Conservation (phyloP, 2,329 filamentous ascomycete species). For the Trichoderma semiorbis region DNA sequence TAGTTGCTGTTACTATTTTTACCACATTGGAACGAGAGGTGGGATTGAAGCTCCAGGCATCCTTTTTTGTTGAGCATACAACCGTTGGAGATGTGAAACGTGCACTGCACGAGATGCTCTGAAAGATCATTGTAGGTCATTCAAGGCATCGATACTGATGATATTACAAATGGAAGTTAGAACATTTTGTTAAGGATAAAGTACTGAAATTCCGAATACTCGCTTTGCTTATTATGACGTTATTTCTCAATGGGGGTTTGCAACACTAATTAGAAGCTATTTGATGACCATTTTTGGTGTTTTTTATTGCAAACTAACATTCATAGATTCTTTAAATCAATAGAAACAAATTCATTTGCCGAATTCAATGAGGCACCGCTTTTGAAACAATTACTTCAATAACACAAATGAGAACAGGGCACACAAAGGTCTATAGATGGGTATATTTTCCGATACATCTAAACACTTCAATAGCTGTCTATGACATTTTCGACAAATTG, state of each 20-base stretch:
- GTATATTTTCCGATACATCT: not conserved
- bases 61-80: constrained; percentile 10
- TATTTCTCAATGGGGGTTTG: too few species aligned
- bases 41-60: not conserved
- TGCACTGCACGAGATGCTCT: not conserved
- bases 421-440: not conserved
- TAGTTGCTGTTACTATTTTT: constrained; percentile 11
- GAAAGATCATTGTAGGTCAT: not conserved
- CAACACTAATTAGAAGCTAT: too few species aligned
- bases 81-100: constrained; percentile 7
- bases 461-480: not conserved
- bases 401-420: too few species aligned
- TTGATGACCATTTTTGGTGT: too few species aligned
- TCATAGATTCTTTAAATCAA: not conserved
- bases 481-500: too few species aligned
- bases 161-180: not conserved
- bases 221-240: not conserved
- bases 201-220: not conserved
- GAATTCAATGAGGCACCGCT: not conserved
- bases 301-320: not conserved
- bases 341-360: not conserved
- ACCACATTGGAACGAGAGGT: not conserved
- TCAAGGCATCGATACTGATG: not conserved
- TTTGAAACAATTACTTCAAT: too few species aligned
- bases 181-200: not conserved